Evolutionary conservation across 176 grass and related monocot genomes (phyloP), one percentile per base, ranked within the genome.

Genomic region (Phyllostachys edulis): DNA sequence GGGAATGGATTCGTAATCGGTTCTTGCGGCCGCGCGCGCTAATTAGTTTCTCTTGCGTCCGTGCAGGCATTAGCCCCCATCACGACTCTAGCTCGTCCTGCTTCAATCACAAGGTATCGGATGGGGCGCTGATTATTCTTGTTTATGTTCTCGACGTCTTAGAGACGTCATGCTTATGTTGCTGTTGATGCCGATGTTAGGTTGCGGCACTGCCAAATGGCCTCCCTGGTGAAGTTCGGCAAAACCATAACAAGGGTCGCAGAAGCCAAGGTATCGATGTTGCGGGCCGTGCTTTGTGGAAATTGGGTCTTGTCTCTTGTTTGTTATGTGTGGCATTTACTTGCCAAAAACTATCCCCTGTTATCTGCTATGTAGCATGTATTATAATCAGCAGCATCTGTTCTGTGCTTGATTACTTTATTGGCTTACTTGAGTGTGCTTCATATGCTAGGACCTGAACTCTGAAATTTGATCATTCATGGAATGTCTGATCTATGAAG

Each of bases 261-360:
- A 75, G 36, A 66, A 41, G 65, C 67, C 78, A 77, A 82, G 88
- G 88, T 86, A 85, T 26, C 15, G 8, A 59, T 59, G 55, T 23
- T 59, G 55, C 7, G 44, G 21, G 47, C 18, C 2, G 10, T 34
- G 78, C 71, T 32, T 69, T 38, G 38, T 24, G 49, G 7, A 57
- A 34, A 38, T 45, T 40, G 3, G 24, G 4, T 23, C 26, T 63
- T n/a, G 34, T 82, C 52, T 82, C n/a, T 47, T 81, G 16, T 37
- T 27, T 72, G 24, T 61, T 60, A n/a, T 27, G 4, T 47, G 1
- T 20, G 69, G 13, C 21, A 4, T 64, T 54, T 69, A 36, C 17
- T 13, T 63, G 10, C 32, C 12, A 8, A 21, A 21, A 21, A 44
- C 2, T 26, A 13, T 59, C 2, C 12, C 21, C 21, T 51, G 8